Evolutionary conservation across 2,329 filamentous ascomycete genomes (phyloP).

Genomic region (Ophiostoma sp.): DNA sequence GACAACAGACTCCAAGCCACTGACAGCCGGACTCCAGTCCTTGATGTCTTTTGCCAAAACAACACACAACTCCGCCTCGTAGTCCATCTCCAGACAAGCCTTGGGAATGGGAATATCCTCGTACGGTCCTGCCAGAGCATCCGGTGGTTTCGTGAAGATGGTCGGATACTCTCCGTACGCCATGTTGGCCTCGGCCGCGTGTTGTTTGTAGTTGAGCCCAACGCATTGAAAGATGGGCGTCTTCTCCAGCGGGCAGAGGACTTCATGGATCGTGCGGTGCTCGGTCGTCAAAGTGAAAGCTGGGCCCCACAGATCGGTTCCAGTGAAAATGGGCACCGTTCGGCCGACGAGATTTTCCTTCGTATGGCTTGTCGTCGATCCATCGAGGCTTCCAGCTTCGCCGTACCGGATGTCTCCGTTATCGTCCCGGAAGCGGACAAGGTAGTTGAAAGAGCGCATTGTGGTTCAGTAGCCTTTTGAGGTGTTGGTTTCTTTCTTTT

Average conservation of each 20-base stretch:
- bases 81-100: not conserved
- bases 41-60: not conserved
- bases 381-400: slow-evolving; percentile 3
- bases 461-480: too few species aligned
- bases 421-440: slow-evolving; percentile 22
- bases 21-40: not conserved
- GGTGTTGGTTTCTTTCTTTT: too few species aligned
- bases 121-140: not conserved
- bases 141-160: not conserved
- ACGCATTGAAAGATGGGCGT: slow-evolving; percentile 36
- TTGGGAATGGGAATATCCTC: not conserved
- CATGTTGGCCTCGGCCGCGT: slow-evolving; percentile 29
- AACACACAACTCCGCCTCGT: not conserved
- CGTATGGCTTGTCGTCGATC: slow-evolving; percentile 1
- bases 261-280: slow-evolving; percentile 29
- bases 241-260: slow-evolving; percentile 50
- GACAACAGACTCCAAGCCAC: not conserved
- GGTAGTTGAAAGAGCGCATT: not conserved
- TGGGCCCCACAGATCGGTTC: slow-evolving; percentile 14
- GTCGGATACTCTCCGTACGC: not conserved
- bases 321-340: slow-evolving; percentile 11
- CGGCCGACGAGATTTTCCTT: slow-evolving; percentile 16
- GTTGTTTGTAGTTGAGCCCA: slow-evolving; percentile 33
- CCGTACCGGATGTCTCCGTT: slow-evolving; percentile 16
- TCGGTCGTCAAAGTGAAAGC: not conserved